Evolutionary conservation across 257 asterid genomes (phyloP).

Genomic region (Osmanthus fragrans): DNA sequence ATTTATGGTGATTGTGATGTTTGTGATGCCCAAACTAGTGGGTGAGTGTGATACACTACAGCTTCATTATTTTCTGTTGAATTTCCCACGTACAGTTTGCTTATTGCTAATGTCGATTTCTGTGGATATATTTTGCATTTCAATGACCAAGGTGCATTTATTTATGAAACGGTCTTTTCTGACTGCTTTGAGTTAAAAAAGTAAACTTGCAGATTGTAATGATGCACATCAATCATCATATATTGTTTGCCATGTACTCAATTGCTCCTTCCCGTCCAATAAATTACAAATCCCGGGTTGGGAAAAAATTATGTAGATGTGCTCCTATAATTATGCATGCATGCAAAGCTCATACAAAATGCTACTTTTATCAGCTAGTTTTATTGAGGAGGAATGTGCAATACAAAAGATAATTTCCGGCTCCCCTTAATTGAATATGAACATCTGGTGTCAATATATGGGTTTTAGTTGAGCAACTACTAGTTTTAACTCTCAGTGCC

Average conservation of each 20-base stretch:
- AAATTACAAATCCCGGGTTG: neutral
- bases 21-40: slow-evolving; percentile 94
- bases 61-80: slow-evolving; percentile 7
- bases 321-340: neutral
- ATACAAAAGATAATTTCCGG: neutral
- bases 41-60: slow-evolving; percentile 54
- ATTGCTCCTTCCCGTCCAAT: neutral
- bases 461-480: neutral
- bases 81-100: neutral
- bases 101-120: neutral
- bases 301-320: neutral
- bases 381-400: neutral
- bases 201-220: neutral
- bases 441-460: neutral
- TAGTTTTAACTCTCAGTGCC: neutral
- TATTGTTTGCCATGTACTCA: neutral
- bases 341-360: neutral
- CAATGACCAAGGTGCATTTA: neutral
- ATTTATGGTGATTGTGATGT: slow-evolving; percentile 87
- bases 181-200: neutral
- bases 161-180: neutral
- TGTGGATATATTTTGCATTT: slow-evolving; percentile 13
- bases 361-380: neutral
- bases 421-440: neutral
- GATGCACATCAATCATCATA: neutral